Evolutionary conservation across 1,284 basidiomycete genomes (phyloP), one percentile per base, ranked within the genome.

Genomic region (Thecaphora frezii): DNA sequence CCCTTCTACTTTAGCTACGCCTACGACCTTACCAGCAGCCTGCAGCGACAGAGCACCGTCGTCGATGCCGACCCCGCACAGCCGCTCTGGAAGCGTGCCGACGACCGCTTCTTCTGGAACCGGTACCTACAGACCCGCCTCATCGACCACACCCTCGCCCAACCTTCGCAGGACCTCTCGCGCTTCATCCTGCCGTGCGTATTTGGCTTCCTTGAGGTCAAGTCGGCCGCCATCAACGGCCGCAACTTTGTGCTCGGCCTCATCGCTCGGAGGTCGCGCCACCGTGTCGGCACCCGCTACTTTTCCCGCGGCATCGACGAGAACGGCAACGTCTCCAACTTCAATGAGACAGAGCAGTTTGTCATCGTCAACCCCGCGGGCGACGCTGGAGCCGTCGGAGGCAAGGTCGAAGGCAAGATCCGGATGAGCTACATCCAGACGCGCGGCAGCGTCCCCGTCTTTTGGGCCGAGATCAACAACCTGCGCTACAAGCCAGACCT

Each of bases 101-200:
- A 98, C 72, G 91, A 96, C 74, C 85, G 94, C 64, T 98, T 98
- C 83, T 98, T 97, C 82, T 98, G 94, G 94, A 98, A 98, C 81
- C 89, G 87, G 85, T 90, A 81, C 64, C 81, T 77, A 36, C 63
- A 70, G 56, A 51, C 59, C 21, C 67, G 61, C 19, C 46, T 77
- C 19, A 66, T 78, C 51, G 47, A 51, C 45, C 58, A 45, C 41
- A 48, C 64, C 12, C 28, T 56, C 40, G 37, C 25, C 21, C 46
- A 48, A 24, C 22, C 40, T 18, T 45, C 44, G 13, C 25, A 69
- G 92, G 91, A 84, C 90, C 72, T 87, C 86, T 74, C 83, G 18
- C 64, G 87, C 39, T 98, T 89, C 80, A 93, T 97, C 76, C 84
- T 97, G 26, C 94, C 94, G 1, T 73, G 69, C 58, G 61, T 76